Evolutionary conservation across 306 rosid species (phyloP).

Genomic region (Casuarina equisetifolia): DNA sequence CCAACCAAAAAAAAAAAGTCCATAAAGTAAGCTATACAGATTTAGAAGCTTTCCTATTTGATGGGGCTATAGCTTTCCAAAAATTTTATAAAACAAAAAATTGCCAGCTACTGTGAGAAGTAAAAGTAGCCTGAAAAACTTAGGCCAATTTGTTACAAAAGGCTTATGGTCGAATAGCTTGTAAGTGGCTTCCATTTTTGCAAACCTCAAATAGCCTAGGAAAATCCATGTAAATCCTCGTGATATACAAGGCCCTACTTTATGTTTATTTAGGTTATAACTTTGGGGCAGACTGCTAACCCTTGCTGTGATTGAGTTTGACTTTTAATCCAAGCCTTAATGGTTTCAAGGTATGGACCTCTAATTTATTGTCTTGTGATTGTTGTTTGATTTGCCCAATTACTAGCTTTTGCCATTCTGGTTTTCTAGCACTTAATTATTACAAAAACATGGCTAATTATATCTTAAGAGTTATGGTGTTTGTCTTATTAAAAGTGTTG

Average conservation of each 20-base stretch:
- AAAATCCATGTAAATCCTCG: background rate
- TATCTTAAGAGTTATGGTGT: constrained; percentile 17
- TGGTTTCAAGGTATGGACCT: constrained; percentile 15
- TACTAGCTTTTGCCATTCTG: constrained; percentile 19
- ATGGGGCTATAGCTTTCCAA: background rate
- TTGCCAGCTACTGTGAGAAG: background rate
- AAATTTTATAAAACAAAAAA: background rate
- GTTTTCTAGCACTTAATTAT: constrained; percentile 31
- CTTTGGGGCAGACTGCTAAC: background rate
- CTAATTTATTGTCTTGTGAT: constrained; percentile 7
- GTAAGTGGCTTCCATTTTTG: background rate
- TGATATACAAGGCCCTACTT: background rate
- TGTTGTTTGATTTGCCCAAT: background rate
- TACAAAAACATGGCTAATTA: constrained; percentile 22
- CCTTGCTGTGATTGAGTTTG: background rate
- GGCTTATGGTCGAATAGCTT: background rate
- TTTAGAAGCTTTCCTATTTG: background rate
- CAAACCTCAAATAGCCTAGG: background rate
- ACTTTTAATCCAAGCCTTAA: constrained; percentile 1
- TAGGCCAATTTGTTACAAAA: background rate
- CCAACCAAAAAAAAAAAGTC: too few species aligned
- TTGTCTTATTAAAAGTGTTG: constrained; percentile 31
- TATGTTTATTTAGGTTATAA: background rate
- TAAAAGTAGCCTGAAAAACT: background rate
- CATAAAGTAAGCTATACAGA: too few species aligned